phyloP scores from a whole-genome alignment of 2,329 filamentous ascomycete genomes.

The Cladosporium cucumerinum region DNA sequence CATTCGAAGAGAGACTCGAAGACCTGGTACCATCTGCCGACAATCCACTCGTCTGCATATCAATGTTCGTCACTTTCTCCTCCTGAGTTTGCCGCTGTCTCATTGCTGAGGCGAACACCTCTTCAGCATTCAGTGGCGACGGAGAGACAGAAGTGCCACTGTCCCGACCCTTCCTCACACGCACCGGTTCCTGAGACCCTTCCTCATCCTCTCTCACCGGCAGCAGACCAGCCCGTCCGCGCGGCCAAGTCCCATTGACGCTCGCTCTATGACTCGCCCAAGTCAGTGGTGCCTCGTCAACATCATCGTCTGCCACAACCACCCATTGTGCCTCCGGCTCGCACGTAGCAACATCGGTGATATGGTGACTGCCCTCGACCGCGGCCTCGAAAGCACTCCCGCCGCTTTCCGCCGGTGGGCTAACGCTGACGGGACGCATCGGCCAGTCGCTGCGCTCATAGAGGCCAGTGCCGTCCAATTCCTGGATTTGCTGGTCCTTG shows the following conservation, averaged over 20 bases:
- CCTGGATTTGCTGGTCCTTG: constrained; percentile 26
- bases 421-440: constrained; percentile 19
- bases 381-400: not conserved
- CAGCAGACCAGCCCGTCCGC: constrained; percentile 2
- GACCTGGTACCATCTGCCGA: not conserved
- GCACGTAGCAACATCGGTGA: constrained; percentile 15
- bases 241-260: constrained; percentile 15
- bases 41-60: not conserved
- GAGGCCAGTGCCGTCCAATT: constrained; percentile 31
- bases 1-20: not conserved
- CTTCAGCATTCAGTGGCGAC: not conserved
- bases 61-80: not conserved
- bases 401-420: constrained; percentile 13
- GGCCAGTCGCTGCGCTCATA: constrained; percentile 32
- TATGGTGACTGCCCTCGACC: constrained; percentile 9
- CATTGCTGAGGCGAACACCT: not conserved
- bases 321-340: constrained; percentile 19
- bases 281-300: not conserved
- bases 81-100: not conserved
- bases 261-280: not conserved
- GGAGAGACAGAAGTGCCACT: constrained; percentile 11
- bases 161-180: not conserved
- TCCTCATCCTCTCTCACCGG: constrained; percentile 14
- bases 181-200: not conserved
- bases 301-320: constrained; percentile 23